These are phyloP conservation scores for Gracilaria caudata DNA, from an alignment of 23 red algal species.

Conservation along the genomic window DNA sequence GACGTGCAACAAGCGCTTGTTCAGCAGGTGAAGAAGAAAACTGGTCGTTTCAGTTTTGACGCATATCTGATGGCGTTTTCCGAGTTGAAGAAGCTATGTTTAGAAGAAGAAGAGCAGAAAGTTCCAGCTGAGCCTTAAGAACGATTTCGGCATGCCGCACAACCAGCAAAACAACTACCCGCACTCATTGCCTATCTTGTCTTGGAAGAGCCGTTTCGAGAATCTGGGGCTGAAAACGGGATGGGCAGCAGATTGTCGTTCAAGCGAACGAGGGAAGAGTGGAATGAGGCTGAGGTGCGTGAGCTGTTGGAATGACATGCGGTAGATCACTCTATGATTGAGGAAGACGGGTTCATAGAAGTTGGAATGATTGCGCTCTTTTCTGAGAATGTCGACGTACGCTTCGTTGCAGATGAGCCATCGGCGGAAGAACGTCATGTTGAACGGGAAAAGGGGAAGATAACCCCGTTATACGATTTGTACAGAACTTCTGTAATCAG, in stretches of 20 bases:
- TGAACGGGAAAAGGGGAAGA: no score
- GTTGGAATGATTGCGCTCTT: no score
- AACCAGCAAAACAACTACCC: background rate
- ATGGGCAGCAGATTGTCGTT: background rate
- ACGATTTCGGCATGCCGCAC: background rate
- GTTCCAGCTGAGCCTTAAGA: background rate
- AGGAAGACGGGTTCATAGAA: conserved; percentile 5
- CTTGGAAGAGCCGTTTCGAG: background rate
- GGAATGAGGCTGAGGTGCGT: background rate
- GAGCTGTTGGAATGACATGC: background rate
- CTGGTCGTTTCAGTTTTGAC: background rate
- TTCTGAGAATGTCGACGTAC: no score
- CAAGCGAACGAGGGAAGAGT: background rate
- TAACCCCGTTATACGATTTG: no score
- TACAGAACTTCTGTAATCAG: no score
- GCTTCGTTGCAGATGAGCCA: no score
- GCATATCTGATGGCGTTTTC: background rate
- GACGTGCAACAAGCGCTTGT: background rate
- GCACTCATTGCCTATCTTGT: background rate
- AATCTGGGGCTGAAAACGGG: background rate
- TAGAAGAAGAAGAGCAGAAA: background rate
- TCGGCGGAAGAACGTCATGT: no score
- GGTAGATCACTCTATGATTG: background rate
- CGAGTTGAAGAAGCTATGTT: background rate
- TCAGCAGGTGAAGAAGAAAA: background rate